These are phyloP conservation scores for Backusella morwellensis DNA, from an alignment of 192 early-diverging fungal species.

Conservation along the genomic window DNA sequence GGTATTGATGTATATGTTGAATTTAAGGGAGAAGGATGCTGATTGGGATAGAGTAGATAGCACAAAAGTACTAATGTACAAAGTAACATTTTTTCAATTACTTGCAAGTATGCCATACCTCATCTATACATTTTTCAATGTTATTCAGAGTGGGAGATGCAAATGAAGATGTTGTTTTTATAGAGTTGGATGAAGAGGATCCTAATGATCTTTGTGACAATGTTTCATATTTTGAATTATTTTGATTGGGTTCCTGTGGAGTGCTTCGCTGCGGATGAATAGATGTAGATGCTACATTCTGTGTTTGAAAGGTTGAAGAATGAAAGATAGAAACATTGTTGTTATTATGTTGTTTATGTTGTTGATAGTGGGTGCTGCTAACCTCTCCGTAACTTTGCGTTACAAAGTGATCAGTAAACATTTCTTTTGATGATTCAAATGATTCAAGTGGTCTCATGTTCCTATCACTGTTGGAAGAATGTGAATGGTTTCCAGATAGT, in stretches of 20 bases:
- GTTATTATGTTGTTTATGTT: neutral
- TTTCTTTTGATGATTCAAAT: neutral
- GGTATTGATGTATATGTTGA: neutral
- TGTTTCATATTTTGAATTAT: neutral
- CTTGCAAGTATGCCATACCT: neutral
- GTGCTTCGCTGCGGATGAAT: neutral
- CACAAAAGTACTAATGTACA: neutral
- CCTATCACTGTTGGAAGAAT: neutral
- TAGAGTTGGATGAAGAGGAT: slow-evolving; percentile 1
- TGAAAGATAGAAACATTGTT: neutral
- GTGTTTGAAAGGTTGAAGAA: neutral
- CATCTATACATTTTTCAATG: slow-evolving; percentile 10
- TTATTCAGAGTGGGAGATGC: neutral
- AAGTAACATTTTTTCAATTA: neutral
- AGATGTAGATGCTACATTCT: neutral
- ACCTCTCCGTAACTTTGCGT: neutral
- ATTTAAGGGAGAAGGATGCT: neutral
- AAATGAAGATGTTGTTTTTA: neutral
- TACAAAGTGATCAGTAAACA: neutral
- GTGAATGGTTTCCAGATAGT: neutral
- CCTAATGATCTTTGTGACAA: neutral
- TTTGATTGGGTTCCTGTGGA: neutral
- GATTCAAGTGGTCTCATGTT: neutral
- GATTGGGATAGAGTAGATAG: neutral
- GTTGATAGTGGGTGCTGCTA: neutral